Percentiles rank a stretch among this genome's conserved stretches.
These are phyloP conservation scores for Plasmodium blacklocki DNA, from an alignment of 169 alveolate genomes.

Conservation along the genomic window DNA sequence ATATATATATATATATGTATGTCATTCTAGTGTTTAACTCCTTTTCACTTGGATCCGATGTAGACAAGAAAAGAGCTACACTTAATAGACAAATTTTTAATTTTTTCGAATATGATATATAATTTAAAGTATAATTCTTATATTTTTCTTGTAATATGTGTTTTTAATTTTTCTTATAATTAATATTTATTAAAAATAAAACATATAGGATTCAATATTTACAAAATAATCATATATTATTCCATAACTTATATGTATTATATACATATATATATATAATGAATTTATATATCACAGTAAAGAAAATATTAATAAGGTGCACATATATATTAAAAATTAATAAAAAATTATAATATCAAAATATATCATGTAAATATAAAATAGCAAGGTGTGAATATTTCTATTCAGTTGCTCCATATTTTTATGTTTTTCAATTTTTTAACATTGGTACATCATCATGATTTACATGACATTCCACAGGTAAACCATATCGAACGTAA, in stretches of 20 bases:
- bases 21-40: conserved; percentile 50
- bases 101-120: conserved; percentile 67
- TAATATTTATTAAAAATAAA: no score
- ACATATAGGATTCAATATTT: no score
- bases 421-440: conserved; percentile 16
- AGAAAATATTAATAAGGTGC: no score
- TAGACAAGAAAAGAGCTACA: conserved; percentile 57
- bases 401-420: neutral
- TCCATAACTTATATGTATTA: no score
- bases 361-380: neutral
- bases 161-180: no score
- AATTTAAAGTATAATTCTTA: neutral
- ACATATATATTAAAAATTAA: no score
- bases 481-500: conserved; percentile 69
- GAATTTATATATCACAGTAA: no score
- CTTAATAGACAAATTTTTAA: conserved; percentile 62
- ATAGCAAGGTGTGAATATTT: neutral
- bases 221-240: no score
- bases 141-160: no score
- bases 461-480: conserved; percentile 53
- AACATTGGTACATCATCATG: conserved; percentile 40
- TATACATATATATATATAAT: no score
- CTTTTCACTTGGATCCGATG: conserved; percentile 55
- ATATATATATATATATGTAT: no score
- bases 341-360: neutral